Evolutionary conservation across 768 basidiomycete species (phyloP), one percentile per base, ranked within the genome.

Genomic region (Leucosporidium yakuticum): DNA sequence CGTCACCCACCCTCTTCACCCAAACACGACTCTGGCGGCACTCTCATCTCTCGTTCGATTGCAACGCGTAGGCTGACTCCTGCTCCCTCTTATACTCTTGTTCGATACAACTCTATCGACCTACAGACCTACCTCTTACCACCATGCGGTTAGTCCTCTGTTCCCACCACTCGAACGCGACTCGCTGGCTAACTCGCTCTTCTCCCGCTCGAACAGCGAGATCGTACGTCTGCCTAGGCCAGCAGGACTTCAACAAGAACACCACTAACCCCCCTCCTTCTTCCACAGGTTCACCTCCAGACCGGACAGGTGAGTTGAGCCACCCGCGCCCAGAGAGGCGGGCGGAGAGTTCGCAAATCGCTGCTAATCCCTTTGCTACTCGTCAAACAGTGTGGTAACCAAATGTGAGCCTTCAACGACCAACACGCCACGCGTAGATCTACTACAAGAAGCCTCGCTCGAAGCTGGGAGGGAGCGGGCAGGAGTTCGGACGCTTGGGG

Each of bases 351-450:
- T 25, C 14, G 7, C 20, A 23, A 54, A 25, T 27, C 53, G 53
- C 23, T 12, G 57, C 57, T 58, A 36, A 58, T n/a, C 57, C 57
- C 6, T 23, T n/a, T 21, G 39, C 34, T 36, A 14, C 23, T 36
- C 57, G n/a, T 11, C 21, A 7, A 19, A 25, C 74, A 88, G 91
- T 98, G 95, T 80, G 95, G 95, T 85, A 98, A 98, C 90, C 94
- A 98, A 93, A 60, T 60, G 94, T 92, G 75, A 74, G 86, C 39
- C 11, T 44, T 44, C 39, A 15, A 8, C 6, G 39, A 8, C 14
- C 39, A 3, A 44, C 39, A 44, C 39, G 39, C 39, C 14, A 44
- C 39, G 39, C 39, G 39, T 44, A 44, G 39, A n/a, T n/a, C 39
- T 15, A 44, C 11, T 15, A 44, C 14, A 15, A 44, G 39, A 8